Evolutionary conservation across 2,329 filamentous ascomycete genomes (phyloP), one percentile per base, ranked within the genome.

Genomic region (Tolypocladium guangdongense): DNA sequence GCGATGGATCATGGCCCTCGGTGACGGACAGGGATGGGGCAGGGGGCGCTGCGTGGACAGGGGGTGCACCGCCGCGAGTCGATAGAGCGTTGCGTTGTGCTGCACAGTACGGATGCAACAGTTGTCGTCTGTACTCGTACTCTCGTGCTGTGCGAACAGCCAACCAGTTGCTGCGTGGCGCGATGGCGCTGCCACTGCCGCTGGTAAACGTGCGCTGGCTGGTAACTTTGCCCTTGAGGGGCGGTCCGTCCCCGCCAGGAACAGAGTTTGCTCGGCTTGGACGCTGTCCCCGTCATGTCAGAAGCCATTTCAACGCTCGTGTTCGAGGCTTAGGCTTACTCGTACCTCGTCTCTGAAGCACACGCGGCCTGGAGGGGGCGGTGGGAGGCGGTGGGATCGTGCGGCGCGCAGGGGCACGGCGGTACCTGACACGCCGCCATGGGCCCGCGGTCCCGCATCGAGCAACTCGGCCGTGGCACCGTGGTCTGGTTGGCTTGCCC

Each of bases 241-340:
- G 54, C 54, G 51, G 54, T 48, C 54, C 54, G 54, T 46, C 51
- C 47, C 41, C 43, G 54, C 48, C 54, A 46, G 24, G 47, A 56
- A 56, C 52, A 53, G 51, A 53, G 51, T 55, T 56, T 56, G 49
- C 30, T 24, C 24, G 24, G 43, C 16, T 24, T 30, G 43, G 27
- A 46, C 27, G 14, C 11, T 32, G 43, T 32, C 24, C 18, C 43
- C 2, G 7, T 27, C 12, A 43, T 6, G 27, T 7, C 2, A 8
- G 27, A 12, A 14, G 39, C 39, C 24, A 10, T 24, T 27, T 43
- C 14, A 3, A 43, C 12, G 22, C 14, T 24, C 24, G 20, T 43
- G 39, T 16, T 6, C 16, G 39, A 22, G 8, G 43, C 24, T 24
- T 24, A 18, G 18, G n/a, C 22, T 27, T 7, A 14, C 22, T 16